A percentile compares a stretch with the other conserved stretches of the same genome.
Conservation (phyloP, 352 stramenopile genomes). For the Phytopythium oedochilum region DNA sequence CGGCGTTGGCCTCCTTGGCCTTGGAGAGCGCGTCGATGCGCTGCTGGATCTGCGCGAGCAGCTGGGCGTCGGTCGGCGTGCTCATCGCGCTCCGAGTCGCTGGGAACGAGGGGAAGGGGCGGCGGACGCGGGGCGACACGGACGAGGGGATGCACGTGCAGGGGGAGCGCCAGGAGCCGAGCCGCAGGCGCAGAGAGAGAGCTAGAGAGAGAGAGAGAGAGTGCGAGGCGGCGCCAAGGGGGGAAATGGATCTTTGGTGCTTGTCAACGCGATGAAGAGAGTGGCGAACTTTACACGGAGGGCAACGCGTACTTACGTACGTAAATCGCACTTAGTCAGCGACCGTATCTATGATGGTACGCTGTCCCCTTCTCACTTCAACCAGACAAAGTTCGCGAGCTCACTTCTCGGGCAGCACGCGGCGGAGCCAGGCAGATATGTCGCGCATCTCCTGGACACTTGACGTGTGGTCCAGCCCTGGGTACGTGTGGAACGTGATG, state of each 20-base stretch:
- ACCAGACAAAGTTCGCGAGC: background rate
- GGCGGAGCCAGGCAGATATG: constrained; percentile 41
- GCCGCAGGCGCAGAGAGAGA: background rate
- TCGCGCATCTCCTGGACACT: constrained; percentile 50
- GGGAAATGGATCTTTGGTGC: background rate
- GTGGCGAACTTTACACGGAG: background rate
- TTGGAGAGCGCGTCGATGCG: constrained; percentile 29
- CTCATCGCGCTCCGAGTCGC: constrained; percentile 13
- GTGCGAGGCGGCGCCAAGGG: background rate
- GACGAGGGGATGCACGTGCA: background rate
- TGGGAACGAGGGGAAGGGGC: background rate
- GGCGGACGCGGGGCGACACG: too few relatives aligned
- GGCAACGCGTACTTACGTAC: too few relatives aligned
- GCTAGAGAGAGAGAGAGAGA: too few relatives aligned
- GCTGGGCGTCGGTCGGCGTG: constrained; percentile 25
- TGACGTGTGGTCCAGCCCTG: constrained; percentile 46
- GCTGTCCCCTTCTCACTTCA: background rate
- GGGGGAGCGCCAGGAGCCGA: background rate
- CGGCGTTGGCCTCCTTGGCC: constrained; percentile 45
- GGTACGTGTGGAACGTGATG: constrained; percentile 60
- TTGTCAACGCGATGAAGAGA: background rate
- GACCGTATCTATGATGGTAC: background rate
- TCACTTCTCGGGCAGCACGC: constrained; percentile 30
- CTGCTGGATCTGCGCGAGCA: constrained; percentile 53
- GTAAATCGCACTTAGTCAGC: too few relatives aligned